Conservation (phyloP, 208 protist genomes). For the Trypanosoma melophagium region DNA sequence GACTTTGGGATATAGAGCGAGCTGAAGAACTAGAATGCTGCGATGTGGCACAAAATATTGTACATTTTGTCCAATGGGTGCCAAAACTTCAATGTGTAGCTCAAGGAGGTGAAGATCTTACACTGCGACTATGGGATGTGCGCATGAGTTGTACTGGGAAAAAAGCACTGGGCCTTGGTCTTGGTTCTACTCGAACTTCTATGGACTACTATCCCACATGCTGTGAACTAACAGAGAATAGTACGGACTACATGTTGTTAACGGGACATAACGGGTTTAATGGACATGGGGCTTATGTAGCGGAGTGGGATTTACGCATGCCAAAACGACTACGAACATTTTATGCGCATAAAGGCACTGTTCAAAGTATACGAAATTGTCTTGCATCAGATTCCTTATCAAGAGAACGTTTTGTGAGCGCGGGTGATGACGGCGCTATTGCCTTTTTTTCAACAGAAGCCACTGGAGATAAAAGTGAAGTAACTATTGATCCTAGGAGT, state of each 20-base stretch:
- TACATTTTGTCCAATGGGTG: slow-evolving; percentile 69
- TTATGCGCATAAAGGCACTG: slow-evolving; percentile 47
- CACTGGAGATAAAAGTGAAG: slow-evolving; percentile 27
- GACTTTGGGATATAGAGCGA: slow-evolving; percentile 64
- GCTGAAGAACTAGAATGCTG: slow-evolving; percentile 55
- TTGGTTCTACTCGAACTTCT: slow-evolving; percentile 47
- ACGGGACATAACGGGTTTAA: slow-evolving; percentile 81
- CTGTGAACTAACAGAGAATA: slow-evolving; percentile 35
- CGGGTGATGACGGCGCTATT: slow-evolving; percentile 53
- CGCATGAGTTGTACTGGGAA: slow-evolving; percentile 35
- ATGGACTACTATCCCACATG: slow-evolving; percentile 73
- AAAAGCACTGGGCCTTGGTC: slow-evolving; percentile 29
- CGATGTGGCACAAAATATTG: slow-evolving; percentile 74
- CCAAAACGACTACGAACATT: slow-evolving; percentile 47
- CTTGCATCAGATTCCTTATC: slow-evolving; percentile 30
- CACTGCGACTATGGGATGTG: slow-evolving; percentile 71
- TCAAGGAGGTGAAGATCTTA: slow-evolving; percentile 71
- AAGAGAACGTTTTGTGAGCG: slow-evolving; percentile 43
- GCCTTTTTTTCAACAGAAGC: slow-evolving; percentile 48
- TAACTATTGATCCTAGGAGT: slow-evolving; percentile 15
- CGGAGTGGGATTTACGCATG: slow-evolving; percentile 73
- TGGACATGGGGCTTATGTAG: slow-evolving; percentile 53
- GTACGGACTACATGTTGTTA: slow-evolving; percentile 30
- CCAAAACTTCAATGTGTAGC: slow-evolving; percentile 58
- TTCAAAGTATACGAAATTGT: slow-evolving; percentile 40